Evolutionary conservation across 2,329 filamentous ascomycete genomes (phyloP), one percentile per base, ranked within the genome.

Genomic region (Scortechinia acanthostroma): DNA sequence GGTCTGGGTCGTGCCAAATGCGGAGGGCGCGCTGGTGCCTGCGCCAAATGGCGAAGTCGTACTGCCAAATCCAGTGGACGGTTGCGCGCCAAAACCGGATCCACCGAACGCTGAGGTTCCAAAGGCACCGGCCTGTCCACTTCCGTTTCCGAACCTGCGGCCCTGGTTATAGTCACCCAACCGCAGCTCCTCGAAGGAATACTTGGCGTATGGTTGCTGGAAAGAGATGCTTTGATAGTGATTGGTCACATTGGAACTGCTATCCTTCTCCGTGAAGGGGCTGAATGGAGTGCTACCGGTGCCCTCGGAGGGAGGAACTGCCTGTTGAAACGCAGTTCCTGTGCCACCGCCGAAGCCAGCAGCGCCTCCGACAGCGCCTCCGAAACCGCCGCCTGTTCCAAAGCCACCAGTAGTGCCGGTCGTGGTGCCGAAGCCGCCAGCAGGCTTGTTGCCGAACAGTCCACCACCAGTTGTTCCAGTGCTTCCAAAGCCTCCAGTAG

Each of bases 171-270:
- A 40, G 20, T 40, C 35, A 19, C 10, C 35, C 17, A 40, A 19
- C 20, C 35, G 35, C 35, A 40, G 17, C 35, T 40, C 35, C 35
- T 40, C 35, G 35, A 19, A 19, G 17, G 35, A 40, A 40, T 40
- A 40, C 17, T 40, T 40, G 10, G 14, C 6, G 46, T 72, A 72
- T 4, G 69, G 65, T 42, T 58, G 59, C 66, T 69, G 68, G 46
- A 70, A 69, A 20, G 56, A 63, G 51, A 73, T 65, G 50, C 67
- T 72, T 53, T 73, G 69, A 46, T 67, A 73, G 47, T 66, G 58
- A 48, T 66, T 70, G 43, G 59, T 71, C 6, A 52, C 51, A 22
- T 42, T 17, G 30, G 44, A 59, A n/a, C 57, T 55, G 4, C 42
- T 47, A 45, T 73, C 69, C 52, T 71, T 72, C 49, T 73, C 69